Conservation (phyloP, 768 basidiomycete species). For the Fistulinella prunicolor region DNA sequence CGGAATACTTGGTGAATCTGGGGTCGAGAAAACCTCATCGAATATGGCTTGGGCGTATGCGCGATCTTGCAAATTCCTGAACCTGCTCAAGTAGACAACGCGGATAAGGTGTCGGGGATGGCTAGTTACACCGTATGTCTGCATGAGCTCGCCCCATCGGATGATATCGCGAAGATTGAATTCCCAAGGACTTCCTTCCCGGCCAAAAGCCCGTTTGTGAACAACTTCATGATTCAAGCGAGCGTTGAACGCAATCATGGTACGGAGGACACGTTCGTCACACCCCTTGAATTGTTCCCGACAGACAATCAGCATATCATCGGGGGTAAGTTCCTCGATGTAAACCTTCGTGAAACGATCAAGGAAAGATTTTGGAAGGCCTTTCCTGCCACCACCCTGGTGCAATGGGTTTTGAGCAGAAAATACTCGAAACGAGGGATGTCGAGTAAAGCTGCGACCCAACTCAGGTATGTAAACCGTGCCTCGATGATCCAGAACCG, state of each 20-base stretch:
- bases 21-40: constrained; percentile 44
- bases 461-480: constrained; percentile 94
- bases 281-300: constrained; percentile 65
- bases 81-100: constrained; percentile 80
- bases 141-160: constrained; percentile 73
- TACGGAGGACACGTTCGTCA: constrained; percentile 49
- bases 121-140: constrained; percentile 25
- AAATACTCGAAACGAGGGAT: constrained; percentile 95
- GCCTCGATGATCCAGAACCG: constrained; percentile 93
- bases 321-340: constrained; percentile 74
- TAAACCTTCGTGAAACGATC: constrained; percentile 99
- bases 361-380: constrained; percentile 94
- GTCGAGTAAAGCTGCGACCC: constrained; percentile 80
- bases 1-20: constrained; percentile 36
- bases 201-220: constrained; percentile 62
- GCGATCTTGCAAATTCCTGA: constrained; percentile 73
- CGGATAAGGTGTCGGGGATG: constrained; percentile 66
- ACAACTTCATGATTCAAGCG: constrained; percentile 66
- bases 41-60: constrained; percentile 50
- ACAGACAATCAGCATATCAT: constrained; percentile 79
- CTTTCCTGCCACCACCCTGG: constrained; percentile 97
- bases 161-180: constrained; percentile 95
- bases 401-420: constrained; percentile 96
- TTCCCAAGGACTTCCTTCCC: constrained; percentile 91
- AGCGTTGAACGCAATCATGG: constrained; percentile 83